Evolutionary conservation across 2,329 filamentous ascomycete species (phyloP).

Genomic region (Microsporum audouinii): DNA sequence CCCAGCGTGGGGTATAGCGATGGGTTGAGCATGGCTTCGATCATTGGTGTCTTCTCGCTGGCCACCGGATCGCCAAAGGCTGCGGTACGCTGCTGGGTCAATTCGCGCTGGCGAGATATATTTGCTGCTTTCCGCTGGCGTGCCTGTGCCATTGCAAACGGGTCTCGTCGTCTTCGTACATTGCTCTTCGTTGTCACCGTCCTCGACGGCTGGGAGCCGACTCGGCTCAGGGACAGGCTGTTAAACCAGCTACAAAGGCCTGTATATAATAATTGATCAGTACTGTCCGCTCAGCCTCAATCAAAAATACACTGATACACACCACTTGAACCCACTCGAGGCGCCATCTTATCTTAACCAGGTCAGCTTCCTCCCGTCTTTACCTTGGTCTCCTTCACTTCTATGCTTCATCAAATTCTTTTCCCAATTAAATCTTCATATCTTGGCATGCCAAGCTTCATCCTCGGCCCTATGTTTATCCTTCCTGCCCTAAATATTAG

Average conservation of each 20-base stretch:
- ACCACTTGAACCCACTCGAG: conserved; percentile 44
- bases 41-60: conserved; percentile 68
- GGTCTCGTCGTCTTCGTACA: conserved; percentile 43
- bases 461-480: background rate
- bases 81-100: conserved; percentile 53
- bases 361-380: background rate
- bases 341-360: conserved; percentile 48
- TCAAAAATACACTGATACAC: background rate
- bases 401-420: background rate
- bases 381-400: background rate
- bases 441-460: background rate
- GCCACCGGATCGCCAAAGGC: conserved; percentile 66
- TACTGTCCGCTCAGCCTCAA: background rate
- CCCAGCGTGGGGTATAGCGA: conserved; percentile 5
- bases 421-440: background rate
- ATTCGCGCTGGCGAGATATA: conserved; percentile 58
- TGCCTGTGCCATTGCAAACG: conserved; percentile 69
- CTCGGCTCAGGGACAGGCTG: conserved; percentile 7
- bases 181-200: conserved; percentile 5
- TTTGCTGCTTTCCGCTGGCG: conserved; percentile 77
- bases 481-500: conserved; percentile 12
- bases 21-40: conserved; percentile 59
- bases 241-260: conserved; percentile 13
- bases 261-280: conserved; percentile 10
- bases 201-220: conserved; percentile 14